These are phyloP conservation scores for Crithidia thermophila DNA, from an alignment of 208 protist species.

Conservation along the genomic window DNA sequence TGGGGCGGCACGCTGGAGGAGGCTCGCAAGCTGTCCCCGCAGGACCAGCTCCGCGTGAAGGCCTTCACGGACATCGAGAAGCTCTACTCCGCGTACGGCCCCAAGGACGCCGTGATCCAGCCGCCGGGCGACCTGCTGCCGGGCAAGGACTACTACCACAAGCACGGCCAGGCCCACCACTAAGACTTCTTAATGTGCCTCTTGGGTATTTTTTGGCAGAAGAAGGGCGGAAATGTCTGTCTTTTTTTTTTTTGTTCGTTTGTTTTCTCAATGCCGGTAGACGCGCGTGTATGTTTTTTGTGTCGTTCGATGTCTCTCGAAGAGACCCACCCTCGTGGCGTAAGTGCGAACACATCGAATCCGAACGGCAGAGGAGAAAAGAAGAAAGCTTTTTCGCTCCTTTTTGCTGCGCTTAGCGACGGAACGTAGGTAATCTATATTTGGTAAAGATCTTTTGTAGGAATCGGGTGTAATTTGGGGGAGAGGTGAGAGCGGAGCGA, in stretches of 20 bases:
- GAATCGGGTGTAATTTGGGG: conserved; percentile 1
- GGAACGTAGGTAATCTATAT: too few relatives aligned
- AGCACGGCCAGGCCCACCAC: conserved; percentile 36
- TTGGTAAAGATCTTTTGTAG: conserved; percentile 5
- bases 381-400: not conserved
- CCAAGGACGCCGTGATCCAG: conserved; percentile 83
- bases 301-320: too few relatives aligned
- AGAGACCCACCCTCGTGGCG: too few relatives aligned
- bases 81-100: conserved; percentile 84
- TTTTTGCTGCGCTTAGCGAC: conserved; percentile 8
- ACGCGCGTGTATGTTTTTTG: not conserved
- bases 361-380: too few relatives aligned
- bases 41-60: conserved; percentile 86
- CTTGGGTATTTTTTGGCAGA: not conserved
- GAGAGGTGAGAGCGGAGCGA: not conserved
- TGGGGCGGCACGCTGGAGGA: conserved; percentile 87
- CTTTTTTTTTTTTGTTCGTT: not conserved
- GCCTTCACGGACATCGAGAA: conserved; percentile 83
- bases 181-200: not conserved
- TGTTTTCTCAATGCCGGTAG: too few relatives aligned
- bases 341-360: too few relatives aligned
- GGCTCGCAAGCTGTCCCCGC: conserved; percentile 75
- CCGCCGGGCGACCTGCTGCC: conserved; percentile 73
- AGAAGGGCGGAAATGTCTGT: not conserved
- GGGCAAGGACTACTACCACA: conserved; percentile 80